A percentile compares a stretch with the other conserved stretches of the same genome.
Evolutionary conservation across 169 alveolate species (phyloP).

Genomic region (Toxoplasma gondii): DNA sequence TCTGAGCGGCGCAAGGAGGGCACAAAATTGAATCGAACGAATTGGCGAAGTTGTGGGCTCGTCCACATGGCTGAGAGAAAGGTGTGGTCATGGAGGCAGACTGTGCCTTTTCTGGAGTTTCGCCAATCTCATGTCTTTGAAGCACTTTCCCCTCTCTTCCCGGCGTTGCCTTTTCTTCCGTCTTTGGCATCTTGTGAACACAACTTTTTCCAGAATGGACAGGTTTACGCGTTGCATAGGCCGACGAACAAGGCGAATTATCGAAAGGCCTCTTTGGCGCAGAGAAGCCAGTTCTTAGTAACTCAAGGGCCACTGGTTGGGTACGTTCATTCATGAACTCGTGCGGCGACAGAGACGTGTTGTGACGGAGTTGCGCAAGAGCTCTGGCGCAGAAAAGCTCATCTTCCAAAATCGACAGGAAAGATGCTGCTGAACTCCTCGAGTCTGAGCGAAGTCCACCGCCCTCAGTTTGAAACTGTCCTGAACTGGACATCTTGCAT

Average conservation of each 20-base stretch:
- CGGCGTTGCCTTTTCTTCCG: too few relatives aligned
- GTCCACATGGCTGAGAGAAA: too few relatives aligned
- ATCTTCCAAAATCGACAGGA: not conserved
- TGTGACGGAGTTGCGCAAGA: constrained; percentile 1
- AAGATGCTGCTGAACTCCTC: not conserved
- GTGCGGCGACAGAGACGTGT: not conserved
- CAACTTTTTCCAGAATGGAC: too few relatives aligned
- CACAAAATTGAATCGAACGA: too few relatives aligned
- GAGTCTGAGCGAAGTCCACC: not conserved
- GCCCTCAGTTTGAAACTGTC: not conserved
- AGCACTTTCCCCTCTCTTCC: too few relatives aligned
- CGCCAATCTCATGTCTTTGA: too few relatives aligned
- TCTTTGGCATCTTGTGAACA: too few relatives aligned
- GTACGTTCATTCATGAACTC: not conserved
- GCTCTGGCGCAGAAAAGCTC: not conserved
- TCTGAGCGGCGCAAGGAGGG: too few relatives aligned
- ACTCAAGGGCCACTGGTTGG: not conserved
- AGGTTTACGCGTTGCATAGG: too few relatives aligned
- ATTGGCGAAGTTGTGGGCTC: too few relatives aligned
- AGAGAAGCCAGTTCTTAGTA: not conserved
- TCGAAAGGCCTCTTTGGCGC: not conserved
- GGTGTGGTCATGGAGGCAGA: too few relatives aligned
- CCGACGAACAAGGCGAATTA: not conserved
- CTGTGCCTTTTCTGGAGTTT: too few relatives aligned
- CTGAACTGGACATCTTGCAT: not conserved